Base-by-base conservation (phyloP, 2,329 filamentous ascomycete species). In the Alternaria viburni region DNA sequence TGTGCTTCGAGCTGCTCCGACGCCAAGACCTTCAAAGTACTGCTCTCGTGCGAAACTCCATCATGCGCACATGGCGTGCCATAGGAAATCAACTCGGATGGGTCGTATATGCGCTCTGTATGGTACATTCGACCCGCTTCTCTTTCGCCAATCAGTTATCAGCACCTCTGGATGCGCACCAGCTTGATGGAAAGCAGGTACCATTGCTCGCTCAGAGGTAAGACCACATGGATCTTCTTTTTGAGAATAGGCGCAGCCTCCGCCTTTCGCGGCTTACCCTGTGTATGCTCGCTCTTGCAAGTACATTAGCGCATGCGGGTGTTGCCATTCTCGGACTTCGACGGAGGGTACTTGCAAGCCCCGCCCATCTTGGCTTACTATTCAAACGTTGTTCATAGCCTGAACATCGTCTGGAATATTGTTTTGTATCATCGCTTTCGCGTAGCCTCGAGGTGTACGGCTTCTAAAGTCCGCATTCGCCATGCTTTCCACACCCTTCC, bases 401-500 rank as follows among this genome's bases (percentile, higher is more conserved):
- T 17, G 36, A 41, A 17, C 36, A 41, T 3, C 36, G 8, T 41
- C 36, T 41, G 2, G 2, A 17, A 41, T 17, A 41, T 17, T 41
- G 36, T 41, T 17, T 17, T 41, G n/a, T 41, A 17, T 11, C 5
- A 17, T 41, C 36, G 36, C 15, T 41, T 17, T 41, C 15, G 36
- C 15, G 36, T 41, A 11, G 36, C 36, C 2, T 41, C 36, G 17
- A 41, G 1, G 36, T 3, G 9, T 17, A 41, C 36, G 3, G 36
- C n/a, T 41, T 17, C n/a, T 41, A 41, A 17, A 10, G 36, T 41
- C 9, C 36, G n/a, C 2, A 10, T 11, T 41, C 9, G 60, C 30
- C 51, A 77, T 78, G 73, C 54, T 70, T 49, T 41, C 60, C 23
- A 63, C 62, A n/a, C 36, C 36, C 21, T 58, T 71, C 4, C 13